These are phyloP conservation scores for Chimonanthus praecox DNA, from an alignment of 164 flowering plant species.

Conservation along the genomic window DNA sequence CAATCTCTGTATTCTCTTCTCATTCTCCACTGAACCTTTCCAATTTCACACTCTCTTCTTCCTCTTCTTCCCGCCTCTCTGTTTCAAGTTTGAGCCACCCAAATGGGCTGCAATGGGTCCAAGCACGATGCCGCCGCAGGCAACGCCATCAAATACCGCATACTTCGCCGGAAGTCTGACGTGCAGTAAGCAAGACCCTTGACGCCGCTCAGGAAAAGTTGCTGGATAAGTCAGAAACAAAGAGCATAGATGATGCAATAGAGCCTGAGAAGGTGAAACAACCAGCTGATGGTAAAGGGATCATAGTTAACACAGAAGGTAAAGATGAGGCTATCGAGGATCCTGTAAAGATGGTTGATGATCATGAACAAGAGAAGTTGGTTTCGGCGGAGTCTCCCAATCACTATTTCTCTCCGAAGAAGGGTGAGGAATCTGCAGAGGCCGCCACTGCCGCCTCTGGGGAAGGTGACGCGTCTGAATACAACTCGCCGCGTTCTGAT, in stretches of 20 bases:
- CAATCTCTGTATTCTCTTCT: neutral
- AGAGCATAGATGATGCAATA: neutral
- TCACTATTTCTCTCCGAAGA: conserved; percentile 15
- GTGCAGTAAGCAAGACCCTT: neutral
- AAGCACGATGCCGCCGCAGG: conserved; percentile 15
- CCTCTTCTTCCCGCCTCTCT: neutral
- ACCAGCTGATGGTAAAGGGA: conserved; percentile 5
- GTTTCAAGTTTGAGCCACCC: too few species aligned
- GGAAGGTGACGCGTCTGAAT: conserved; percentile 1
- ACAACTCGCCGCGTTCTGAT: conserved; percentile 4
- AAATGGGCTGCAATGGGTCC: conserved; percentile 15
- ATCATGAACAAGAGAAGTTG: neutral
- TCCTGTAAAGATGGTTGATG: neutral
- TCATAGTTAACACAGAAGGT: neutral
- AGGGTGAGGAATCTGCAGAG: conserved; percentile 8
- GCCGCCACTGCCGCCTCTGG: too few species aligned
- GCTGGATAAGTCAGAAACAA: neutral
- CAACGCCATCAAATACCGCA: neutral
- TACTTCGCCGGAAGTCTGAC: conserved; percentile 7
- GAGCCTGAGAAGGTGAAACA: neutral
- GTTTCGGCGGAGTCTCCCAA: conserved; percentile 4
- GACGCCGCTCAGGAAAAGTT: neutral
- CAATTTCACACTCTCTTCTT: too few species aligned
- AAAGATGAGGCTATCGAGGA: neutral
- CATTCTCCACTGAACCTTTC: neutral